Percentiles rank a stretch among this genome's conserved stretches.
Conservation (phyloP, 164 flowering plant genomes). For the Cinnamomum chago region DNA sequence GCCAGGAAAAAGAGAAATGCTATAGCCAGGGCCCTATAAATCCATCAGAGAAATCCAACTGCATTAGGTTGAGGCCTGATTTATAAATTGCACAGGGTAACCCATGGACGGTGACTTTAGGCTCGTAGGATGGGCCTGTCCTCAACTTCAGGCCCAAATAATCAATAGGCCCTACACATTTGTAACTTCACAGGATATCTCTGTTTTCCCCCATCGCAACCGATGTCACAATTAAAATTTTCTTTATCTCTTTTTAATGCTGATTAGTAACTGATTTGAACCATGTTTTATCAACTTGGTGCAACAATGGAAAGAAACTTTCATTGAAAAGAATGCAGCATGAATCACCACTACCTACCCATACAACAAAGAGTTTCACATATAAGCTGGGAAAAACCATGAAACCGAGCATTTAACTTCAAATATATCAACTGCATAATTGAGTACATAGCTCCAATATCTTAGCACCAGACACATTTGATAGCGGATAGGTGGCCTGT, state of each 20-base stretch:
- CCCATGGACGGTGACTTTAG: no score
- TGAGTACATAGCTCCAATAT: constrained; percentile 57
- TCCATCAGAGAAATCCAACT: no score
- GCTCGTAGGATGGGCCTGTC: no score
- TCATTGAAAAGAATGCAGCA: not conserved
- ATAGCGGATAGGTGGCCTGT: constrained; percentile 28
- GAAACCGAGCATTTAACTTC: not conserved
- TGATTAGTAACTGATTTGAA: not conserved
- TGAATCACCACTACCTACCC: not conserved
- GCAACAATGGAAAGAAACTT: not conserved
- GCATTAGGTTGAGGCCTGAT: no score
- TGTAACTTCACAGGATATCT: not conserved
- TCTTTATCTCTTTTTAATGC: not conserved
- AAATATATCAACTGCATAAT: constrained; percentile 50
- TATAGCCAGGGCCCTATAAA: no score
- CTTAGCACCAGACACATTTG: constrained; percentile 35
- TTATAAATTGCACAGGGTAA: no score
- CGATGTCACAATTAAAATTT: not conserved
- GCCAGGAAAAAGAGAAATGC: no score
- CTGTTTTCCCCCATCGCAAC: not conserved
- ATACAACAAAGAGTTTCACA: no score
- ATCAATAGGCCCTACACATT: not conserved
- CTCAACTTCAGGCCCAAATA: not conserved
- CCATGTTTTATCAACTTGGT: not conserved
- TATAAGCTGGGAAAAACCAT: no score